A percentile compares a stretch with the other conserved stretches of the same genome.
phyloP scores from a whole-genome alignment of 495 filamentous ascomycete genomes.

The Friedmanniomyces simplex region DNA sequence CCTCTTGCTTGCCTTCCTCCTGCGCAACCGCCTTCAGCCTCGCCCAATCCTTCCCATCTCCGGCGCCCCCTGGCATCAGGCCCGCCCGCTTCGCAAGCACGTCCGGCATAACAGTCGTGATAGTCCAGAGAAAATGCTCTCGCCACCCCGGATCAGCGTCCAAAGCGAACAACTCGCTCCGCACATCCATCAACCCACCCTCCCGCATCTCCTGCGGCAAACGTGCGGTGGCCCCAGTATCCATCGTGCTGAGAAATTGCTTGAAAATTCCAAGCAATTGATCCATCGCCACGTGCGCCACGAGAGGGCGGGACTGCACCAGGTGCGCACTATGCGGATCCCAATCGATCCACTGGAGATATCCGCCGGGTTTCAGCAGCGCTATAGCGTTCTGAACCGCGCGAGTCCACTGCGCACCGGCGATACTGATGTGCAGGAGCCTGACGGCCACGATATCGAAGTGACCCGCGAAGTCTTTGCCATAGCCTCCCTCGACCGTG shows the following conservation, averaged over 20 bases:
- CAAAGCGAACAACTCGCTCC: not conserved
- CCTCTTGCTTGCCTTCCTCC: constrained; percentile 3
- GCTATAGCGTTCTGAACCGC: not conserved
- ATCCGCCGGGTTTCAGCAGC: not conserved
- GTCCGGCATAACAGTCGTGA: not conserved
- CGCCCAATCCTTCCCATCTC: not conserved
- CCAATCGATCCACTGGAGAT: constrained; percentile 1
- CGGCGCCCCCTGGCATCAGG: not conserved
- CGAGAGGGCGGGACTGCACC: not conserved
- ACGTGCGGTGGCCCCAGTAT: not conserved
- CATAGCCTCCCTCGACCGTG: not conserved
- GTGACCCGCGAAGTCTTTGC: not conserved
- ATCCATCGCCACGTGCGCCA: not conserved
- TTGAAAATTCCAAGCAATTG: not conserved
- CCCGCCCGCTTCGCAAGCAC: not conserved
- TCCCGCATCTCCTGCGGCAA: not conserved
- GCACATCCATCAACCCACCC: not conserved
- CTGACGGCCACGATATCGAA: not conserved
- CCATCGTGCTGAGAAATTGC: not conserved
- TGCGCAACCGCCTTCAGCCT: not conserved
- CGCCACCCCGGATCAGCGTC: not conserved
- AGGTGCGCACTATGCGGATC: not conserved
- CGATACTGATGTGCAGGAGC: not conserved
- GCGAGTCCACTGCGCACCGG: not conserved
- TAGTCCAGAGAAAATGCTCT: not conserved